phyloP scores from a whole-genome alignment of 768 basidiomycete genomes.

The Fistulinella prunicolor region DNA sequence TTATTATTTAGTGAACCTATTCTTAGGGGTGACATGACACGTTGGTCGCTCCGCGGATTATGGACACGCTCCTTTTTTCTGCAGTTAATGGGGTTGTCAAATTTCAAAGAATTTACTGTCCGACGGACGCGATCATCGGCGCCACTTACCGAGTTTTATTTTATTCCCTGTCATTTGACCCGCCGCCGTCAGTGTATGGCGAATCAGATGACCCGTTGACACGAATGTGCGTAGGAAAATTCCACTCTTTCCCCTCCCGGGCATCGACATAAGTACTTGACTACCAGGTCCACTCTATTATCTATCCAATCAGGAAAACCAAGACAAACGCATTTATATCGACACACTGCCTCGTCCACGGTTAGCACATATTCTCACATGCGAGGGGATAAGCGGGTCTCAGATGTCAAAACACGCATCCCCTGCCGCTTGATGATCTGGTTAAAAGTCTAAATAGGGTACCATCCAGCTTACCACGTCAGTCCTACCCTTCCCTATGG shows the following conservation, averaged over 20 bases:
- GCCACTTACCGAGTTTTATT: not conserved
- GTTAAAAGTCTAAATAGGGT: slow-evolving; percentile 27
- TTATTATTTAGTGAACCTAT: too few relatives aligned
- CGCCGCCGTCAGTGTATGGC: not conserved
- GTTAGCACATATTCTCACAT: slow-evolving; percentile 14
- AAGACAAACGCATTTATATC: slow-evolving; percentile 24
- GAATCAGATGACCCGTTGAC: slow-evolving; percentile 9
- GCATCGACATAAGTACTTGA: slow-evolving; percentile 11
- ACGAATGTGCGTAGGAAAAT: slow-evolving; percentile 6
- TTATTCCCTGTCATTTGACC: slow-evolving; percentile 6
- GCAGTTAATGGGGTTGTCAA: not conserved
- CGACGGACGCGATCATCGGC: slow-evolving; percentile 14
- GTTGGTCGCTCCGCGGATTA: slow-evolving; percentile 2
- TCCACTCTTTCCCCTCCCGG: slow-evolving; percentile 20
- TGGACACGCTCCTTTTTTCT: not conserved
- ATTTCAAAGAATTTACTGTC: not conserved
- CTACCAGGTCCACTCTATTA: slow-evolving; percentile 8
- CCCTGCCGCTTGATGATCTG: slow-evolving; percentile 18
- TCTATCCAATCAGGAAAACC: slow-evolving; percentile 14
- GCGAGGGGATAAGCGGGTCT: slow-evolving; percentile 17
- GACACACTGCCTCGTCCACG: slow-evolving; percentile 21
- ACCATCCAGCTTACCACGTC: slow-evolving; percentile 20
- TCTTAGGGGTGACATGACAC: not conserved
- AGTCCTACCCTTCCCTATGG: slow-evolving; percentile 11
- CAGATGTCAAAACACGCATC: not conserved